Base-by-base conservation (phyloP, 225 moss, liverwort and hornwort genomes). In the Pseudisothecium myosuroides region DNA sequence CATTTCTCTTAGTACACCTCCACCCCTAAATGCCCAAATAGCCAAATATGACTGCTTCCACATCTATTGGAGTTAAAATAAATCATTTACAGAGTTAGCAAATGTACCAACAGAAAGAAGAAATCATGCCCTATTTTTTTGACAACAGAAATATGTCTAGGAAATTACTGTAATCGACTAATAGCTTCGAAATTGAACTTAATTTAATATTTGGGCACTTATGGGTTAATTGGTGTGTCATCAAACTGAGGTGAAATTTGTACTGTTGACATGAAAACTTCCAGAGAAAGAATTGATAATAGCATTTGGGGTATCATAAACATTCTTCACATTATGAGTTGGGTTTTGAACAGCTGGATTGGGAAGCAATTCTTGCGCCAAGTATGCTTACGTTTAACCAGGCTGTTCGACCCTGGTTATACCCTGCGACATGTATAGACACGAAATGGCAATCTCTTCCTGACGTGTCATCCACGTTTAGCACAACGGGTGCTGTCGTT, bases 301-400 rank as follows among this genome's bases (percentile, higher is more conserved):
- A 69, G 32, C 14, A 24, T 82, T 76, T 82, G 29, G 65, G 37
- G 60, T 37, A 65, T 75, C 58, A 56, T 41, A 17, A 69, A 37
- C 87, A 65, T 89, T 27, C 49, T 74, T 92, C 89, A 28, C 68
- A 82, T 78, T 19, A 6, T 82, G 82, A 81, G 50, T 87, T 87
- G 71, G 66, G 55, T 81, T 81, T 80, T 50, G 87, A 82, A 60
- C 93, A 97, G 97, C 92, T 97, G 81, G 97, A 97, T 88, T 97
- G 97, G 97, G 97, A 97, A 88, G 97, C 97, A 61, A 97, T 97
- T 87, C 92, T 97, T 61, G 88, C 92, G 74, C 91, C 94, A 52
- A 84, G 89, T 87, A 85, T 92, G 81, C 80, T 88, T 31, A 91
- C 82, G 58, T 97, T 96, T 49, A 92, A 68, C 7, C 74, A 92